Base-by-base conservation (phyloP, 1,139 yeast species). In the Groenewaldozyma sp. region DNA sequence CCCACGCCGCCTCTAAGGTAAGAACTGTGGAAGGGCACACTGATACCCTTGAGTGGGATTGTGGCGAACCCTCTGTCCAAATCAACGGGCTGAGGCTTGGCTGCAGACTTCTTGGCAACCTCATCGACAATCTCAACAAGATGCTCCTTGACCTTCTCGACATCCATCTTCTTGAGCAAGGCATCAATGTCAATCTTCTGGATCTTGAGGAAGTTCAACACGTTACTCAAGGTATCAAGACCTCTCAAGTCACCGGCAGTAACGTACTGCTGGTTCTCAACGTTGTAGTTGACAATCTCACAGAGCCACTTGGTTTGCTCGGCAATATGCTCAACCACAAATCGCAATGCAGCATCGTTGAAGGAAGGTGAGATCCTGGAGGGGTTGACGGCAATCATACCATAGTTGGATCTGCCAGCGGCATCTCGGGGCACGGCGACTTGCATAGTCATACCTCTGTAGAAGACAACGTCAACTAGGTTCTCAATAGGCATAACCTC, bases 381-480 rank as follows among this genome's bases (percentile, higher is more conserved):
- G 58, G 99, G 99, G 69, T 93, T 91, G 45, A 91, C 91, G 39
- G 99, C 98, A 71, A 87, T 78, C 99, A 91, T 91, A 72, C 98
- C 97, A 59, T 91, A 91, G 71, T 93, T 91, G 46, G 98, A 91
- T 69, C 98, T 82, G 38, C 99, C 99, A 39, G 68, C 62, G 44
- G 79, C 75, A 66, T 91, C 99, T 69, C 99, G 80, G 59, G 97
- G 97, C 51, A 91, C 99, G 35, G 98, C 98, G 50, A 91, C 98
- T 73, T 91, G 98, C 98, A 91, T 91, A 36, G 99, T 91, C 98
- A 91, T 91, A 75, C 99, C 99, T 73, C 99, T 80, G 75, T 91
- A 93, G 75, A 91, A 91, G 36, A 91, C 98, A 63, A 91, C 95
- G 64, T 91, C 99, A 43, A 91, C 98, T 55, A 91, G 74, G 7